Conservation (phyloP, 129 eudicot species). For the Flaveria sonorensis region DNA sequence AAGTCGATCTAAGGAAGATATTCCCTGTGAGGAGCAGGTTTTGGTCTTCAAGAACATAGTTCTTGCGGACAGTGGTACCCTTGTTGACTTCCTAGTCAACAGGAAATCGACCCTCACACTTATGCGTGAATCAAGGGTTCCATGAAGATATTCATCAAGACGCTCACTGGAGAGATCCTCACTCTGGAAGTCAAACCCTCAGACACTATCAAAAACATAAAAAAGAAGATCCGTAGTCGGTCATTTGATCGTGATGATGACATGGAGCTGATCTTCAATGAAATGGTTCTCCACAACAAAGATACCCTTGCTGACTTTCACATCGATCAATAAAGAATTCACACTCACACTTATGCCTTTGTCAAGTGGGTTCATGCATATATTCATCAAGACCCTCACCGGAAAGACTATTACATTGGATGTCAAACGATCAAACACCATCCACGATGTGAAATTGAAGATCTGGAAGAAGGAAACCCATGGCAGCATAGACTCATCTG, state of each 20-base stretch:
- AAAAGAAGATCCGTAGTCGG: not conserved
- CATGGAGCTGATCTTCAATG: not conserved
- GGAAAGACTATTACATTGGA: no score
- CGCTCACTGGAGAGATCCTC: not conserved
- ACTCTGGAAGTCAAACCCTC: not conserved
- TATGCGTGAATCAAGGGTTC: not conserved
- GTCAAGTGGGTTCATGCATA: not conserved
- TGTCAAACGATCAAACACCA: no score
- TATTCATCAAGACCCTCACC: no score
- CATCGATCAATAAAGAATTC: not conserved
- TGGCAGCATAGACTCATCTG: no score
- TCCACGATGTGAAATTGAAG: no score
- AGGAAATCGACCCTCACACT: conserved; percentile 18
- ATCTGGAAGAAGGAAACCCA: no score
- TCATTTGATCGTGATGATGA: not conserved
- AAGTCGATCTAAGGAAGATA: not conserved
- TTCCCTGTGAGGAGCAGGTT: not conserved
- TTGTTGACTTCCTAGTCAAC: not conserved
- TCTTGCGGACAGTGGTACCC: not conserved
- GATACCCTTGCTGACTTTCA: conserved; percentile 7
- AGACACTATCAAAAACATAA: not conserved
- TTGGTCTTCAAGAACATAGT: not conserved
- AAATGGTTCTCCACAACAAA: not conserved
- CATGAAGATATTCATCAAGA: not conserved
- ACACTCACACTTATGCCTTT: not conserved